Evolutionary conservation across 108 stramenopile genomes (phyloP).

Genomic region (Nitzschia putrida): DNA sequence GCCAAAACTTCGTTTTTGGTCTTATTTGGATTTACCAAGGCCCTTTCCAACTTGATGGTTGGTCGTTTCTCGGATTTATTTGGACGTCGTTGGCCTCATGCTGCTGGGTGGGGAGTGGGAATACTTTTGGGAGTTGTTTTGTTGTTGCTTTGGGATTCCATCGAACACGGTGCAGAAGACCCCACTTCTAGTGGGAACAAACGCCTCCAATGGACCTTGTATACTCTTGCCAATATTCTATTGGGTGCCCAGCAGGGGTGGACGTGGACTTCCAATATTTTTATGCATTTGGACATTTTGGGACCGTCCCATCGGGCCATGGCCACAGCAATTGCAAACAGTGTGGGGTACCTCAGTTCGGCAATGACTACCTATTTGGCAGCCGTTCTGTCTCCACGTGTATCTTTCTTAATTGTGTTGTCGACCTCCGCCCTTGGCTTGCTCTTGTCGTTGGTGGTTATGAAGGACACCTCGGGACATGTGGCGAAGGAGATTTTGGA

Average conservation of each 20-base stretch:
- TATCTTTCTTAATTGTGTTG: conserved; percentile 8
- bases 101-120: conserved; percentile 15
- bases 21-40: conserved; percentile 32
- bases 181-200: neutral
- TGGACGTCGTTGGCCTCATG: conserved; percentile 19
- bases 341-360: conserved; percentile 17
- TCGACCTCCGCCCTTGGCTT: conserved; percentile 2
- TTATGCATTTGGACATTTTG: conserved; percentile 30
- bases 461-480: conserved; percentile 15
- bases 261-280: conserved; percentile 36
- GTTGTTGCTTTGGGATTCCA: neutral
- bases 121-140: conserved; percentile 9
- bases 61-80: conserved; percentile 21
- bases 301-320: conserved; percentile 26
- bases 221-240: conserved; percentile 20
- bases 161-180: neutral
- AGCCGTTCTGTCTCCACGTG: neutral
- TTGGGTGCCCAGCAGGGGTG: conserved; percentile 31
- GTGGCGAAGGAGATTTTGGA: conserved; percentile 13
- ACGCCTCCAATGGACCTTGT: neutral
- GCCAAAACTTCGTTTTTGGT: conserved; percentile 26
- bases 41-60: conserved; percentile 20
- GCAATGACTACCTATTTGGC: conserved; percentile 21
- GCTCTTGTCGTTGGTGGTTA: neutral
- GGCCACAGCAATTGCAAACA: conserved; percentile 20